Conservation (phyloP, 495 filamentous ascomycete genomes). For the Schizothecium vesticola region DNA sequence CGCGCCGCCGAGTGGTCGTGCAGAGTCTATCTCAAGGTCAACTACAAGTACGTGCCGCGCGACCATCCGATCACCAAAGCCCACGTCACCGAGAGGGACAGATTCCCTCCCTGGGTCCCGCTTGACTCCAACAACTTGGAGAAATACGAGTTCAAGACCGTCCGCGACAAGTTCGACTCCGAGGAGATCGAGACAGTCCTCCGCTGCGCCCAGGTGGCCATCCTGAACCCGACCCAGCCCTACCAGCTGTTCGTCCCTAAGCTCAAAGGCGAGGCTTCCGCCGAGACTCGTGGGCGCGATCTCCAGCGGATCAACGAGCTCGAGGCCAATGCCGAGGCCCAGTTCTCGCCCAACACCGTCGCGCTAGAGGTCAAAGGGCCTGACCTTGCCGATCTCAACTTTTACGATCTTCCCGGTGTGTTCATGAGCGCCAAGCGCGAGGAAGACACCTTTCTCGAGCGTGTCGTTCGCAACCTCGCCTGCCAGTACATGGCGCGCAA, state of each 20-base stretch:
- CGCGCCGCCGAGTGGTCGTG: conserved; percentile 58
- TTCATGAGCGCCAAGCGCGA: conserved; percentile 59
- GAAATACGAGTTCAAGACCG: conserved; percentile 39
- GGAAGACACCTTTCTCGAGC: conserved; percentile 59
- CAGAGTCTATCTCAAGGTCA: conserved; percentile 52
- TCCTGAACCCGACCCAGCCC: conserved; percentile 52
- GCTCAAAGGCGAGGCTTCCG: conserved; percentile 18
- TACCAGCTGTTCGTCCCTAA: conserved; percentile 46
- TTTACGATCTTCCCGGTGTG: conserved; percentile 78
- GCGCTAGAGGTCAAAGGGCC: conserved; percentile 67
- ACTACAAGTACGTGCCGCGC: conserved; percentile 45
- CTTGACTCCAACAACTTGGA: conserved; percentile 16
- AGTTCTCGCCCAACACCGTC: conserved; percentile 76
- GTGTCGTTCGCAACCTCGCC: conserved; percentile 62
- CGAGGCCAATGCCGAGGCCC: conserved; percentile 39
- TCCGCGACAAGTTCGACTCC: conserved; percentile 34
- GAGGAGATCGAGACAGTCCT: conserved; percentile 54
- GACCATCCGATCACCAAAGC: conserved; percentile 25
- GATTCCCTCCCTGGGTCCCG: conserved; percentile 43
- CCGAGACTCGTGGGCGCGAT: conserved; percentile 30
- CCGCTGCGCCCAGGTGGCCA: conserved; percentile 65
- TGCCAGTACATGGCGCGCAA: conserved; percentile 57
- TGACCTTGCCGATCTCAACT: conserved; percentile 61
- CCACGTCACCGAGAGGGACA: conserved; percentile 37
- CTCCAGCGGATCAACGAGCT: conserved; percentile 26